These are phyloP conservation scores for Coemansia sp. DNA, from an alignment of 192 early-diverging fungal species.

Conservation along the genomic window DNA sequence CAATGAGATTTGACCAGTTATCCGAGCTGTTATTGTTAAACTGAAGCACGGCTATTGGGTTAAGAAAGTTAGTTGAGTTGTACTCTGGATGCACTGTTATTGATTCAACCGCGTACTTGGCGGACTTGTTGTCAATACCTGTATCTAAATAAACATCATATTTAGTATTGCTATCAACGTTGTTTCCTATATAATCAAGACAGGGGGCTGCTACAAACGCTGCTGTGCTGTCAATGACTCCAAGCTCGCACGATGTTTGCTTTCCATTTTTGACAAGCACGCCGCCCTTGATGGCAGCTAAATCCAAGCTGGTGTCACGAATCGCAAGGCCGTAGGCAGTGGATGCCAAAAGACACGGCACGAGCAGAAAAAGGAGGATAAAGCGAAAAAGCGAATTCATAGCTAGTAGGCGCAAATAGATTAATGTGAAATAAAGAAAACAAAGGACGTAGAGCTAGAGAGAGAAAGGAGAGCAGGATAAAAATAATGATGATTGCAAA, in stretches of 20 bases:
- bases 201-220: conserved; percentile 6
- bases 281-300: not conserved
- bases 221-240: conserved; percentile 7
- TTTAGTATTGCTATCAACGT: not conserved
- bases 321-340: not conserved
- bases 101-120: conserved; percentile 2
- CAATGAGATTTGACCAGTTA: conserved; percentile 5
- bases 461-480: too few relatives aligned
- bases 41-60: conserved; percentile 12
- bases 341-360: too few relatives aligned
- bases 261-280: conserved; percentile 10
- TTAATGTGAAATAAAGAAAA: too few relatives aligned
- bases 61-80: not conserved
- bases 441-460: too few relatives aligned
- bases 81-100: conserved; percentile 11
- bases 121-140: conserved; percentile 8
- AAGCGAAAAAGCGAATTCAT: too few relatives aligned
- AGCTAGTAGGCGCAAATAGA: too few relatives aligned
- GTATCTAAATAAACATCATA: conserved; percentile 15
- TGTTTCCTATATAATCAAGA: conserved; percentile 8
- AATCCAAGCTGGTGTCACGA: not conserved
- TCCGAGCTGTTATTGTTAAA: not conserved
- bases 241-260: conserved; percentile 16
- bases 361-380: too few relatives aligned
- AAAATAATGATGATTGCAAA: too few relatives aligned